Base-by-base conservation (phyloP, 768 basidiomycete genomes). In the Lentinula guzmanii region DNA sequence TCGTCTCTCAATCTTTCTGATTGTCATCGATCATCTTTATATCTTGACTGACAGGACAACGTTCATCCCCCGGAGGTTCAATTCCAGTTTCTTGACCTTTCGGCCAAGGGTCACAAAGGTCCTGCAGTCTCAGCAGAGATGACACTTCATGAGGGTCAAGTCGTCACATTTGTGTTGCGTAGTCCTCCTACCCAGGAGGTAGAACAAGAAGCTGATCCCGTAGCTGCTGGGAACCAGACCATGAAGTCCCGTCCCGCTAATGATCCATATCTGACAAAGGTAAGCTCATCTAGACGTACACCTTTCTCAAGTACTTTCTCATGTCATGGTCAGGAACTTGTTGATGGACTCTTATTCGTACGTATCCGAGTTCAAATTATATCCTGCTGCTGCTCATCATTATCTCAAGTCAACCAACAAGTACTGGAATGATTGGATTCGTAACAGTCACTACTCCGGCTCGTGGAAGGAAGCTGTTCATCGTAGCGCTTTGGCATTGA, bases 391-490 rank as follows among this genome's bases (percentile, higher is more conserved):
- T 64, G 43, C 53, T 11, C 18, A 53, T 24, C 28, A 70, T 37
- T 60, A 2, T 10, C 28, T 58, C 11, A 76, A 80, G 84, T 81
- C 84, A 4, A 97, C 95, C 3, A 86, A 86, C 64, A 73, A 73
- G 28, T 97, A 91, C 71, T 98, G 95, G 95, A 86, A 86, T 63
- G 76, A 83, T 21, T 98, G 95, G 95, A 88, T 97, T 66, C 80
- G 84, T n/a, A 82, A 84, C 65, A 93, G 90, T 37, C 16, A 41
- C 21, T 99, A 99, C 72, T 82, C 82, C 13, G 97, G 96, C 0
- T 84, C 93, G 15, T 99, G 97, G 97, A 90, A 95, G 67, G 97
- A 99, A 71, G 87, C 90, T 2, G 95, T 98, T 5, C 86, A 93
- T 68, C 85, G 95, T 24, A 94, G 92, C 61, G 96, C 94, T 1